Percentiles rank a stretch among this genome's conserved stretches.
Evolutionary conservation across 2,329 filamentous ascomycete species (phyloP).

Genomic region (Bipolaris cookei): DNA sequence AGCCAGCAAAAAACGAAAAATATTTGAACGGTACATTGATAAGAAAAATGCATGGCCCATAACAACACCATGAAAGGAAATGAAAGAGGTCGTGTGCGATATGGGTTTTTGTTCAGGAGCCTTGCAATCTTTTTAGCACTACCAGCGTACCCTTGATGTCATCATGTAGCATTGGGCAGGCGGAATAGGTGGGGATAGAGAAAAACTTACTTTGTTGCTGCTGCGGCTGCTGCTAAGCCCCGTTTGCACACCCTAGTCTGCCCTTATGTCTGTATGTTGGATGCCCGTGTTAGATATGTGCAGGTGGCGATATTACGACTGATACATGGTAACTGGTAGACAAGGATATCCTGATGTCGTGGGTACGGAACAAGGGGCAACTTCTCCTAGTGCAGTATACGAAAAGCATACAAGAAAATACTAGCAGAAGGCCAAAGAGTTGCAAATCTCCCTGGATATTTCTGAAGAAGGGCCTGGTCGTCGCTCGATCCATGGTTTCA

Average conservation of each 20-base stretch:
- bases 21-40: background rate
- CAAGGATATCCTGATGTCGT: background rate
- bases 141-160: background rate
- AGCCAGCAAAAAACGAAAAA: background rate
- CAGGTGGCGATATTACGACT: background rate
- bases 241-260: background rate
- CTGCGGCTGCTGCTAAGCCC: background rate
- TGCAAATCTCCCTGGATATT: background rate
- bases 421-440: background rate
- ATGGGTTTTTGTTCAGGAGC: background rate
- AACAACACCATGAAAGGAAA: background rate
- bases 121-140: background rate
- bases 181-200: background rate
- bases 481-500: background rate
- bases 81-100: background rate
- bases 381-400: conserved; percentile 1
- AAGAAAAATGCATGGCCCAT: background rate
- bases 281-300: background rate
- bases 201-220: background rate
- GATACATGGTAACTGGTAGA: background rate
- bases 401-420: background rate
- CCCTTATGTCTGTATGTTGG: background rate
- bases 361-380: background rate
- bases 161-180: background rate
- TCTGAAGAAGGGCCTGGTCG: background rate